A percentile compares a stretch with the other conserved stretches of the same genome.
phyloP scores from a whole-genome alignment of 1,284 basidiomycete genomes.

The Ganoderma meredithae region DNA sequence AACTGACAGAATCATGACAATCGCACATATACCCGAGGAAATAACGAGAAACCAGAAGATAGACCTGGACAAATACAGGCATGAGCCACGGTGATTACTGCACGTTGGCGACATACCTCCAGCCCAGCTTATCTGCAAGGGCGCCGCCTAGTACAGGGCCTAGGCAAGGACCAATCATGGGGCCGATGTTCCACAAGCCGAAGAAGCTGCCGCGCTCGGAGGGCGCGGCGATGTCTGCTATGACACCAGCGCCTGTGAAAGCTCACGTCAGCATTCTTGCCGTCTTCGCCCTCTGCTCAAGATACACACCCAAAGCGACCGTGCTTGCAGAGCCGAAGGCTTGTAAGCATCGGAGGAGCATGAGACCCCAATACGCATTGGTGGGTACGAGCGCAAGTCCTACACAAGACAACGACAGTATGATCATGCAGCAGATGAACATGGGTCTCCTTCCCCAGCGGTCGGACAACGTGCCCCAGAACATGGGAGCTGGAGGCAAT shows the following conservation, averaged over 20 bases:
- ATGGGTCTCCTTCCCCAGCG: slow-evolving; percentile 54
- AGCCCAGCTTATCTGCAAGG: slow-evolving; percentile 65
- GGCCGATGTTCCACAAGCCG: slow-evolving; percentile 46
- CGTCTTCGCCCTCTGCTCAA: background rate
- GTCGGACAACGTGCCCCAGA: slow-evolving; percentile 56
- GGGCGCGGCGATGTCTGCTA: slow-evolving; percentile 49
- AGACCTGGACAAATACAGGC: slow-evolving; percentile 48
- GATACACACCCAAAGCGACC: slow-evolving; percentile 47
- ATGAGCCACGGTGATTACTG: background rate
- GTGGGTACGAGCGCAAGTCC: slow-evolving; percentile 57
- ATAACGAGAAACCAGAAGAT: slow-evolving; percentile 87
- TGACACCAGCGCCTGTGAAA: slow-evolving; percentile 45
- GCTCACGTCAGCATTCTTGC: background rate
- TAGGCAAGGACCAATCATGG: slow-evolving; percentile 50
- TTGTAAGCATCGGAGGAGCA: slow-evolving; percentile 56
- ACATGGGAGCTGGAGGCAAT: slow-evolving; percentile 46
- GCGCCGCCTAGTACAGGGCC: slow-evolving; percentile 63
- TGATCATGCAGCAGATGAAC: slow-evolving; percentile 50
- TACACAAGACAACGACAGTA: slow-evolving; percentile 50
- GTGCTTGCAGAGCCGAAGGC: slow-evolving; percentile 55
- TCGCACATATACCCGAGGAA: slow-evolving; percentile 57
- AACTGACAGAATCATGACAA: slow-evolving; percentile 63
- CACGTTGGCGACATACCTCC: slow-evolving; percentile 56
- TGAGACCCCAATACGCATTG: slow-evolving; percentile 54
- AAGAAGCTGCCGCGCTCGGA: slow-evolving; percentile 50